Conservation (phyloP, 345 rosid species). For the Rhizophora apiculata region DNA sequence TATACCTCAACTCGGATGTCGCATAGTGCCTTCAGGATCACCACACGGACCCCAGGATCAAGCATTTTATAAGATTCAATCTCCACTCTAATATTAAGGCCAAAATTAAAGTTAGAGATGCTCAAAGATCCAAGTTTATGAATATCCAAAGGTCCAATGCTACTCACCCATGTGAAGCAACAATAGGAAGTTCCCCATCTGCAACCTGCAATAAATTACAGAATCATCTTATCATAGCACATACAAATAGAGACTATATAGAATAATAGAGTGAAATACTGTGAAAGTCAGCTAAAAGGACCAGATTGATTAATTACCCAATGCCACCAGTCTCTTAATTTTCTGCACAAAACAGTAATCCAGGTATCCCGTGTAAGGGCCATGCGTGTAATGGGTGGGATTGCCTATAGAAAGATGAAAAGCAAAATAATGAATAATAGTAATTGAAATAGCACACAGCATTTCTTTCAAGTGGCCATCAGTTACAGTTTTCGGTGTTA, state of each 20-base stretch:
- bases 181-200: constrained; percentile 94
- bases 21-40: constrained; percentile 91
- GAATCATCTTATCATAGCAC: constrained; percentile 26
- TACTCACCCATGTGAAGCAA: constrained; percentile 95
- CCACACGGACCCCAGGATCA: constrained; percentile 92
- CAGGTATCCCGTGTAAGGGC: constrained; percentile 98
- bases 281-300: constrained; percentile 1
- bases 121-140: constrained; percentile 1
- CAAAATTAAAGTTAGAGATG: constrained; percentile 27
- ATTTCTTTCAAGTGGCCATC: not conserved
- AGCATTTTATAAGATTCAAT: constrained; percentile 74
- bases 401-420: constrained; percentile 48
- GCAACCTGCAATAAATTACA: constrained; percentile 63
- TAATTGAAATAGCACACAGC: not conserved
- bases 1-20: constrained; percentile 94
- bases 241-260: constrained; percentile 1
- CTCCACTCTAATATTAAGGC: constrained; percentile 57
- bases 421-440: constrained; percentile 7
- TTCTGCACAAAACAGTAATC: constrained; percentile 96
- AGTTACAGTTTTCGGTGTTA: too few species aligned
- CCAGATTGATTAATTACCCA: constrained; percentile 55
- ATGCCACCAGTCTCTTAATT: constrained; percentile 99
- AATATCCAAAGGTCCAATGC: constrained; percentile 20
- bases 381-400: constrained; percentile 91
- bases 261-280: constrained; percentile 11